phyloP scores from a whole-genome alignment of 2,329 filamentous ascomycete species.

The Trichocomaceae sp. region DNA sequence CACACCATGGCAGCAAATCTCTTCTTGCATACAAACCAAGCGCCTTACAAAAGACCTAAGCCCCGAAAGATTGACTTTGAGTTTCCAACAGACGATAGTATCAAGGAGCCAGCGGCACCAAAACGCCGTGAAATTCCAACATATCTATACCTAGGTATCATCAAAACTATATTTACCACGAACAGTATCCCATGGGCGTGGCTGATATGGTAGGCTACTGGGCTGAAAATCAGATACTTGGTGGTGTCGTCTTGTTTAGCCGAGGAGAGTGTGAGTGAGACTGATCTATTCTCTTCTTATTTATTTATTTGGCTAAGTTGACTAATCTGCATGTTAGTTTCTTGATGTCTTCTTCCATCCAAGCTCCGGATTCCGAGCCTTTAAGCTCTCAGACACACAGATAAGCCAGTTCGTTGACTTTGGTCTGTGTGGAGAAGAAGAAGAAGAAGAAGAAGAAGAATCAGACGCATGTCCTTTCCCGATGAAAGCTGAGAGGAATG shows the following conservation, averaged over 20 bases:
- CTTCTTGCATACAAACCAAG: neutral
- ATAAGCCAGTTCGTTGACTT: constrained; percentile 7
- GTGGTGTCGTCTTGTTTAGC: neutral
- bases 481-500: constrained; percentile 10
- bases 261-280: neutral
- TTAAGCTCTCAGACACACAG: constrained; percentile 9
- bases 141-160: neutral
- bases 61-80: neutral
- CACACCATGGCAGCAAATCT: neutral
- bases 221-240: neutral
- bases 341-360: constrained; percentile 2
- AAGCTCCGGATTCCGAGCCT: neutral
- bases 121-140: neutral
- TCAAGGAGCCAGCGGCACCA: neutral
- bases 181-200: neutral
- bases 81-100: neutral
- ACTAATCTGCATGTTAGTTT: neutral
- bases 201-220: neutral
- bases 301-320: neutral
- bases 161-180: neutral
- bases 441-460: too few relatives aligned
- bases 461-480: constrained; percentile 1
- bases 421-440: too few relatives aligned
- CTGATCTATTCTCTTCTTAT: neutral
- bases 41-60: neutral